Percentiles rank a stretch among this genome's conserved stretches.
Conservation (phyloP, 805 yeast species). For the Blastobotrys robertii region DNA sequence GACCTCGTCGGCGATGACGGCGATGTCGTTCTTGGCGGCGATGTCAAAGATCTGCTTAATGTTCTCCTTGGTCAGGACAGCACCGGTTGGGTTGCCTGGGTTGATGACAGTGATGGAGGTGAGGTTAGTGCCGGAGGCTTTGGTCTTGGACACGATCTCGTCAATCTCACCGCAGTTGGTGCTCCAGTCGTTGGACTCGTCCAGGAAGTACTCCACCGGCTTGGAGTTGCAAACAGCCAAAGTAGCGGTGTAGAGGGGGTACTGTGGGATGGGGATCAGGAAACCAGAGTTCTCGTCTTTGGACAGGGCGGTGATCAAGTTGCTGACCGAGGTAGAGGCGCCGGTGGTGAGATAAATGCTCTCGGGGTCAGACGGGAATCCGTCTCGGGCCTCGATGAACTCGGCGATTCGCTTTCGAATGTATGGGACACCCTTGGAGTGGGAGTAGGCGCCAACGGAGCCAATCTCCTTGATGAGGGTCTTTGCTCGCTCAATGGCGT, state of each 20-base stretch:
- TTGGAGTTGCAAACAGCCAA: conserved; percentile 74
- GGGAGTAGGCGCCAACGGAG: conserved; percentile 91
- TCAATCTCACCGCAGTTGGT: conserved; percentile 47
- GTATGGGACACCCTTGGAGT: conserved; percentile 74
- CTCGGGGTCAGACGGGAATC: conserved; percentile 53
- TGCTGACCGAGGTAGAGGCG: conserved; percentile 89
- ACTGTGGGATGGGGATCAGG: conserved; percentile 95
- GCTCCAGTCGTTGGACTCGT: conserved; percentile 79
- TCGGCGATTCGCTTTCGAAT: conserved; percentile 73
- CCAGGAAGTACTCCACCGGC: conserved; percentile 77
- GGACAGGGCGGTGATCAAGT: conserved; percentile 62
- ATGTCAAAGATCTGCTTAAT: conserved; percentile 64
- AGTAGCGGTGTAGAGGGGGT: conserved; percentile 94
- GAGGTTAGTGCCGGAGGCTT: conserved; percentile 33
- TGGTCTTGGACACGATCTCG: conserved; percentile 20
- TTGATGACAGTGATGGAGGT: conserved; percentile 85
- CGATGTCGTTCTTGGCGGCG: conserved; percentile 78
- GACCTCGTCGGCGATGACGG: conserved; percentile 93
- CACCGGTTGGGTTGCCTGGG: conserved; percentile 98
- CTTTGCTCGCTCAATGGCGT: conserved; percentile 66
- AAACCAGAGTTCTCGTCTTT: conserved; percentile 52
- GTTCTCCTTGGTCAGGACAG: conserved; percentile 54
- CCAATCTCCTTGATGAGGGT: conserved; percentile 52
- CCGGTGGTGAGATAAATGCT: conserved; percentile 84
- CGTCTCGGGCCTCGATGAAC: conserved; percentile 74